Conservation (phyloP, 2,329 filamentous ascomycete genomes). For the Paecilomyces formosus region DNA sequence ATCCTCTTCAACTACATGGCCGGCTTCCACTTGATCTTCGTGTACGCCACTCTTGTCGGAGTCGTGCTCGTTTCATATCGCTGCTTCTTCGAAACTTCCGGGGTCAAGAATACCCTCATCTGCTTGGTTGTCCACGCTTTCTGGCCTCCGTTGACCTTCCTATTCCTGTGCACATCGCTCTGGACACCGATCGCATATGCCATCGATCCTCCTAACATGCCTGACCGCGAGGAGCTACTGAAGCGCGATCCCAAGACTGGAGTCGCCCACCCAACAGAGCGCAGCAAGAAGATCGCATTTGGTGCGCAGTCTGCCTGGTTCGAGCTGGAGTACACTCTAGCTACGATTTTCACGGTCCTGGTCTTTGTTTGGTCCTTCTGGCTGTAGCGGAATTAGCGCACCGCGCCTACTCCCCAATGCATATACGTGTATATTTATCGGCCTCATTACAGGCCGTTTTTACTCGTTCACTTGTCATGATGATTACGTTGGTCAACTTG, state of each 20-base stretch:
- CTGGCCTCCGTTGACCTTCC: conserved; percentile 55
- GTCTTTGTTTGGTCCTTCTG: conserved; percentile 41
- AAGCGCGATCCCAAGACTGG: conserved; percentile 45
- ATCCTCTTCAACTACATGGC: conserved; percentile 52
- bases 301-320: conserved; percentile 49
- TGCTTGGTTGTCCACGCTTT: conserved; percentile 53
- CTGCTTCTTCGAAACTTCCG: conserved; percentile 37
- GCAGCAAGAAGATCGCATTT: conserved; percentile 50
- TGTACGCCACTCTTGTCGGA: conserved; percentile 46
- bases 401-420: neutral
- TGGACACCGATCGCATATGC: conserved; percentile 57
- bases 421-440: neutral
- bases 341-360: conserved; percentile 44
- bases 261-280: conserved; percentile 38
- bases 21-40: conserved; percentile 48
- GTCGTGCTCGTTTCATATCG: conserved; percentile 46
- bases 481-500: neutral
- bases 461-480: neutral
- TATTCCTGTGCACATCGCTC: conserved; percentile 48
- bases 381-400: conserved; percentile 5
- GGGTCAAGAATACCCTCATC: conserved; percentile 37
- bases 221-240: conserved; percentile 51
- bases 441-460: neutral
- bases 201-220: conserved; percentile 52
- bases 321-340: conserved; percentile 47